A percentile compares a stretch with the other conserved stretches of the same genome.
Conservation (phyloP, 2,329 filamentous ascomycete species). For the Clonostachys chloroleuca region DNA sequence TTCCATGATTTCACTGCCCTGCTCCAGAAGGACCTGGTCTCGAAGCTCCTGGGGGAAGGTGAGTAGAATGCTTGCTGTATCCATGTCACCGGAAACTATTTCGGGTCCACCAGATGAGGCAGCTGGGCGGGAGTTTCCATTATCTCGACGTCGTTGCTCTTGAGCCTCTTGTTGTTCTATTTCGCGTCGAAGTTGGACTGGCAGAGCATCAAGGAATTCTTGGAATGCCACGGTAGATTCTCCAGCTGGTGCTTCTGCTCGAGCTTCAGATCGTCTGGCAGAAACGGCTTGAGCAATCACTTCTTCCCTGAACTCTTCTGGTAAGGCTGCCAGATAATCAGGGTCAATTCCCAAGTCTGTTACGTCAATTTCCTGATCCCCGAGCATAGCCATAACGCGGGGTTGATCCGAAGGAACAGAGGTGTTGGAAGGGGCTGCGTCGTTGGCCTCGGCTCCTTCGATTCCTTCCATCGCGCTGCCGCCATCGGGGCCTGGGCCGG, state of each 20-base stretch:
- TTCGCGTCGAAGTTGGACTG: slow-evolving; percentile 84
- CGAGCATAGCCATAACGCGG: slow-evolving; percentile 76
- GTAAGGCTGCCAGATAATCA: slow-evolving; percentile 94
- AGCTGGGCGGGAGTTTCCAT: slow-evolving; percentile 21
- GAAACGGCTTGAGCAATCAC: slow-evolving; percentile 90
- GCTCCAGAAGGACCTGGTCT: slow-evolving; percentile 84
- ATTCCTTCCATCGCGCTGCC: slow-evolving; percentile 71
- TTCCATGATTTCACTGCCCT: slow-evolving; percentile 82
- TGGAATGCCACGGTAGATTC: slow-evolving; percentile 82
- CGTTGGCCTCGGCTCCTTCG: slow-evolving; percentile 29
- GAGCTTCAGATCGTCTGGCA: slow-evolving; percentile 73
- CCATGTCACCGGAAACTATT: slow-evolving; percentile 65
- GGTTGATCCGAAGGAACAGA: slow-evolving; percentile 12
- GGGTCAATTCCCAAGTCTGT: slow-evolving; percentile 92
- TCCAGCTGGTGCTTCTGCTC: slow-evolving; percentile 62
- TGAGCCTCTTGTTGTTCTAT: slow-evolving; percentile 86
- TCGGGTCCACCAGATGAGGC: slow-evolving; percentile 2
- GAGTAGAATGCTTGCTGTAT: slow-evolving; percentile 85
- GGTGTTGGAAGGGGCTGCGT: background rate
- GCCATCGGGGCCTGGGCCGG: background rate
- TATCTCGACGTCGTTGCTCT: slow-evolving; percentile 83
- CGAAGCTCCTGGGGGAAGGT: slow-evolving; percentile 82
- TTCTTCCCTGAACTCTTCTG: slow-evolving; percentile 92
- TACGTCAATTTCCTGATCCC: slow-evolving; percentile 86
- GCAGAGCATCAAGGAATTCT: slow-evolving; percentile 90